Evolutionary conservation across 768 basidiomycete genomes (phyloP), one percentile per base, ranked within the genome.

Genomic region (Leccinellum albellum): DNA sequence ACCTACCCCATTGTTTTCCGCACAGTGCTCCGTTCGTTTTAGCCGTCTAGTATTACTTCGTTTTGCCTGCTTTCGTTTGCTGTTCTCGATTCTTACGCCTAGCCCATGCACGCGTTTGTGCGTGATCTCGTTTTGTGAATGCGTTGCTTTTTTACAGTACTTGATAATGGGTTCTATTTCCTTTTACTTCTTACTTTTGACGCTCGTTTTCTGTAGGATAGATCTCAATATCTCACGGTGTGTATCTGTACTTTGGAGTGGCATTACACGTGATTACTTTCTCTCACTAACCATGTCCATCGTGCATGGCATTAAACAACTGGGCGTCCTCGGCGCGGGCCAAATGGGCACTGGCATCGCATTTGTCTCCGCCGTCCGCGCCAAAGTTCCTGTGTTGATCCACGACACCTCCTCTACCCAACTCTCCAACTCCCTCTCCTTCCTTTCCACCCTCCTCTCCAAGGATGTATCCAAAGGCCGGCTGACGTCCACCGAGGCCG

Each of bases 261-360:
- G 20, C 20, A 21, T 9, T 17, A 24, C 62, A 63, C 58, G 62
- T 63, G 62, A 63, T 62, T 61, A 47, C 61, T 55, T 24, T 55
- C 5, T 33, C 46, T 42, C 20, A 44, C 56, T 15, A 14, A 61
- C 48, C 58, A 68, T 70, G 68, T 69, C 81, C 51, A 67, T 89
- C 53, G 76, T 79, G 20, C 91, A 92, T 64, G 89, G 88, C 48
- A 85, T 94, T 61, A 83, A 82, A 53, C 83, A 78, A 4, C 74
- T 93, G 0, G 93, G 89, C 23, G 84, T 94, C 60, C 79, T 95
- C 33, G 89, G 90, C 46, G 86, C 89, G 20, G 91, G 90, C 50
- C 89, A 92, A 69, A 91, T 91, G 89, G 95, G 95, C 61, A 84
- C 90, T 0, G 96, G 95, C 2, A 98, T 98, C 48, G 91, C 94